Evolutionary conservation across 768 basidiomycete genomes (phyloP).

Genomic region (Suillus tomentosus): DNA sequence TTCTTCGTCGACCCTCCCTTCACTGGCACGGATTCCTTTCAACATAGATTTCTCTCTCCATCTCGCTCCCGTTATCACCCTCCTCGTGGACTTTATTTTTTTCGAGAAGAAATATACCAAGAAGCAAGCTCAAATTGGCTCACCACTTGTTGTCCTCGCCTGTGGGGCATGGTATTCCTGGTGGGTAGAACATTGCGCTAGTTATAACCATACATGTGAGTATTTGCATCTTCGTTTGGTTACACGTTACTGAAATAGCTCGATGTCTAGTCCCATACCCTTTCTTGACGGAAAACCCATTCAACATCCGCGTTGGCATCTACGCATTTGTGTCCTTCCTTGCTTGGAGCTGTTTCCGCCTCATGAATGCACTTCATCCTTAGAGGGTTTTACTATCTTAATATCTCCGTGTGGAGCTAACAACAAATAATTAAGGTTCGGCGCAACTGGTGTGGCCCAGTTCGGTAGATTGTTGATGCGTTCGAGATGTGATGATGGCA

Average conservation of each 20-base stretch:
- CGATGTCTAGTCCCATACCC: slow-evolving; percentile 72
- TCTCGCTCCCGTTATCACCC: slow-evolving; percentile 55
- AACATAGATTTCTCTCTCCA: slow-evolving; percentile 67
- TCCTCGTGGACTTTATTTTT: slow-evolving; percentile 68
- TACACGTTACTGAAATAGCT: slow-evolving; percentile 10
- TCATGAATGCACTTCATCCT: slow-evolving; percentile 60
- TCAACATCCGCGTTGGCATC: slow-evolving; percentile 54
- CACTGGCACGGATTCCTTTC: slow-evolving; percentile 47
- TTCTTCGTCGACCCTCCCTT: slow-evolving; percentile 10
- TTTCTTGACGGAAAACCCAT: slow-evolving; percentile 66
- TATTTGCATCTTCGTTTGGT: slow-evolving; percentile 14
- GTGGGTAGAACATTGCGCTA: slow-evolving; percentile 71
- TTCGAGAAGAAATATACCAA: slow-evolving; percentile 59
- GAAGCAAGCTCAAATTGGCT: slow-evolving; percentile 13
- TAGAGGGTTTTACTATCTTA: slow-evolving; percentile 10
- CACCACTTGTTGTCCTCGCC: slow-evolving; percentile 19
- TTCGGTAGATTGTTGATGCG: neutral
- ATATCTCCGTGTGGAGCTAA: neutral
- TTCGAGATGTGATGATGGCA: neutral
- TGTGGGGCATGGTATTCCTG: slow-evolving; percentile 52
- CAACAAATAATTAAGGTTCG: neutral
- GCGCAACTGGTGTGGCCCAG: too few relatives aligned
- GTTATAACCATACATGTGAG: slow-evolving; percentile 63
- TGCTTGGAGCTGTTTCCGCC: slow-evolving; percentile 56
- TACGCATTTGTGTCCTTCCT: slow-evolving; percentile 55